phyloP scores from a whole-genome alignment of 2,329 filamentous ascomycete genomes.

The Apiospora kogelbergensis region DNA sequence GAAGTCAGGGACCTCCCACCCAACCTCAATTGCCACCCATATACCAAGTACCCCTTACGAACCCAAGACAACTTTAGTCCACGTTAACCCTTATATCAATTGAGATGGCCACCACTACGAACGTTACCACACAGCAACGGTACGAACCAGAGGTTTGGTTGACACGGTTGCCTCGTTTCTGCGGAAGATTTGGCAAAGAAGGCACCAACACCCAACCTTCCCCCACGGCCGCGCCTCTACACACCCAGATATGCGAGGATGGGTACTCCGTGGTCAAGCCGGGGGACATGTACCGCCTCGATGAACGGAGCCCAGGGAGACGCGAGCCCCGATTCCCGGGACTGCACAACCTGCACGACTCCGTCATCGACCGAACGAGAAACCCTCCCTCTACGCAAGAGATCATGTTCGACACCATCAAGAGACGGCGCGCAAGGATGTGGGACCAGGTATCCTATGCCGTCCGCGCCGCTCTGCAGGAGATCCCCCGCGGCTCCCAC shows the following conservation, averaged over 20 bases:
- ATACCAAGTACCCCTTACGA: too few species aligned
- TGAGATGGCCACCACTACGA: neutral
- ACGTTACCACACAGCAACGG: neutral
- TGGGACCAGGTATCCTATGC: conserved; percentile 6
- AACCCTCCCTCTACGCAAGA: neutral
- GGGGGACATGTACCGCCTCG: conserved; percentile 13
- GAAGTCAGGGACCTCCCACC: too few species aligned
- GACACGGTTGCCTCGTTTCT: neutral
- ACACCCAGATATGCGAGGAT: neutral
- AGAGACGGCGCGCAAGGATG: neutral
- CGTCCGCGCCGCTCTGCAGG: conserved; percentile 8
- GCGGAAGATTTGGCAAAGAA: neutral
- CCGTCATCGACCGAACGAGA: neutral
- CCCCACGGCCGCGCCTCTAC: neutral
- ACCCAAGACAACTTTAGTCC: too few species aligned
- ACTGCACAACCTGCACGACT: conserved; percentile 12
- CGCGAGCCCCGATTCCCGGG: conserved; percentile 12
- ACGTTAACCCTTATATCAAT: too few species aligned
- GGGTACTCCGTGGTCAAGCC: neutral
- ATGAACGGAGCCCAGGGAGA: conserved; percentile 7
- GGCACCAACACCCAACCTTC: neutral
- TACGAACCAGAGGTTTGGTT: neutral
- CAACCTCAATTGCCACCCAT: too few species aligned
- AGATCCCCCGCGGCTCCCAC: conserved; percentile 12
- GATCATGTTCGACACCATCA: neutral